phyloP scores from a whole-genome alignment of 208 protist species.

The Trypanosoma lewisi region DNA sequence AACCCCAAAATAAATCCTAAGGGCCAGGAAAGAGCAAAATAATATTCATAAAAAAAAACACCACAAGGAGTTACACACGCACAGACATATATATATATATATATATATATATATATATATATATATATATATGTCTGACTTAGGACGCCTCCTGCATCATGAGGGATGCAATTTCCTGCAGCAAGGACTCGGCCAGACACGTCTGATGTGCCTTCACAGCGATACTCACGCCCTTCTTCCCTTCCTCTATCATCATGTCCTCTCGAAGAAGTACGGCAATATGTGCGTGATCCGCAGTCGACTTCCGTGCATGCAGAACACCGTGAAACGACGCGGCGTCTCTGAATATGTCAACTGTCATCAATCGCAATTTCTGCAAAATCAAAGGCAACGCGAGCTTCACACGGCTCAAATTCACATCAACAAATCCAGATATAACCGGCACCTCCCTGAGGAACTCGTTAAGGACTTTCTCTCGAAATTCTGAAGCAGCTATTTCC shows the following conservation, averaged over 20 bases:
- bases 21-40: background rate
- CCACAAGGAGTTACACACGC: background rate
- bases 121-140: too few species aligned
- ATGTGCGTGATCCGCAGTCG: constrained; percentile 32
- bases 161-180: constrained; percentile 46
- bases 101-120: too few species aligned
- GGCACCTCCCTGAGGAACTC: constrained; percentile 29
- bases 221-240: constrained; percentile 37
- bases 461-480: constrained; percentile 37
- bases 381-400: constrained; percentile 31
- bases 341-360: constrained; percentile 64
- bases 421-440: constrained; percentile 46
- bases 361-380: constrained; percentile 38
- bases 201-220: constrained; percentile 46
- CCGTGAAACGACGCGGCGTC: constrained; percentile 65
- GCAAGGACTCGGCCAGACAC: constrained; percentile 47
- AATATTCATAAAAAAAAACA: constrained; percentile 13
- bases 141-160: constrained; percentile 18
- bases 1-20: too few species aligned
- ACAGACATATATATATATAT: background rate
- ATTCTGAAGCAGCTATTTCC: constrained; percentile 29
- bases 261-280: constrained; percentile 69
- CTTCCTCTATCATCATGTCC: constrained; percentile 32
- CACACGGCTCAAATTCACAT: constrained; percentile 39
- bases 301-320: constrained; percentile 57